Base-by-base conservation (phyloP, 2,329 filamentous ascomycete species). In the Paecilomyces sp. region DNA sequence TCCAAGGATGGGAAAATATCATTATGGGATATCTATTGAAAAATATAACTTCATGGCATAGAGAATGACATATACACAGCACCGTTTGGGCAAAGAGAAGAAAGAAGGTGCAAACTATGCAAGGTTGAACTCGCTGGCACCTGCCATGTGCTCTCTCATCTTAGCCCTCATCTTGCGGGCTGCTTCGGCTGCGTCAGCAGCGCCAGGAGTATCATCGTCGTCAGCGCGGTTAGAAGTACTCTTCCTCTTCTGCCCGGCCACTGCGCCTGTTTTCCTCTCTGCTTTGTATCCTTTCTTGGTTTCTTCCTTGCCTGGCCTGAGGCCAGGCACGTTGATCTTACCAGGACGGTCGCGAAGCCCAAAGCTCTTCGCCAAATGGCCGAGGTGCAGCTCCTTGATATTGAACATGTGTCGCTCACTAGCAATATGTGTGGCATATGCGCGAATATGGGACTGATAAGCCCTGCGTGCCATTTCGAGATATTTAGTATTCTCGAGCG, bases 1-100 rank as follows among this genome's bases (percentile, higher is more conserved):
- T 89, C 90, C 58, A 99, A 97, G 73, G 94, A 97, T 77, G 94
- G 93, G 18, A 96, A 95, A 73, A 85, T 97, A 63, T 96, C 91
- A 70, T 78, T 99, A 66, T 99, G 94, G 94, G 91, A 97, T 77
- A 87, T 97, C 60, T 99, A 94, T 73, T 92, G 63, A 66, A 62
- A 64, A 63, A 8, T 18, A 57, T 57, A 1, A 28, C 8, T 18
- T 67, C 62, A 66, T 33, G n/a, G 11, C 30, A 34, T 15, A 31
- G 11, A 55, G 11, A 63, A 47, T 41, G 51, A 55, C 31, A 36
- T 12, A 55, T 33, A 2, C 6, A 55, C 64, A 66, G 65, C 66
- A 62, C 61, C 63, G 53, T 61, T 69, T 70, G 67, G 61, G n/a
- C 11, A 53, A 47, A 56, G 24, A 55, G 11, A 52, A 22, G n/a